phyloP scores from a whole-genome alignment of 345 rosid genomes.

The Corchorus capsularis region DNA sequence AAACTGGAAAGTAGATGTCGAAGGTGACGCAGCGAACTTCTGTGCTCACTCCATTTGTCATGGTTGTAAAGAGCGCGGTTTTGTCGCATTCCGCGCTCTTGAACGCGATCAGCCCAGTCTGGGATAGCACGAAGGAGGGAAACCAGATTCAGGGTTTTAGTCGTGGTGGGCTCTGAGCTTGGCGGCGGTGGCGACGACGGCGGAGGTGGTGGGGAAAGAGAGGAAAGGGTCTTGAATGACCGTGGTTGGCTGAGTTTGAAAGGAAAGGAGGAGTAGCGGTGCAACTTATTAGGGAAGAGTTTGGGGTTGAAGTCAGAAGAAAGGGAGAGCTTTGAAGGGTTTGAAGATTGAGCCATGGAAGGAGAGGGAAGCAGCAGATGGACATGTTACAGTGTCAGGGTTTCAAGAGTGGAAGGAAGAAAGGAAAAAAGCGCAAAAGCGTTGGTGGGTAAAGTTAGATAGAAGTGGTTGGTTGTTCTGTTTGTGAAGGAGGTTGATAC shows the following conservation, averaged over 20 bases:
- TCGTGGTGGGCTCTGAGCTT: background rate
- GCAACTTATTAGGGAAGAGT: constrained; percentile 30
- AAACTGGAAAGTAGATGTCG: constrained; percentile 75
- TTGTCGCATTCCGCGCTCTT: constrained; percentile 81
- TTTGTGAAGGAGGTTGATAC: constrained; percentile 50
- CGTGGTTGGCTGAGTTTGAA: constrained; percentile 29
- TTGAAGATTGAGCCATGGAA: constrained; percentile 47
- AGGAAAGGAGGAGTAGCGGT: constrained; percentile 31
- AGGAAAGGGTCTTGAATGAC: constrained; percentile 32
- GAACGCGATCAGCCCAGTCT: constrained; percentile 79
- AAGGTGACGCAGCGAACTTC: constrained; percentile 85
- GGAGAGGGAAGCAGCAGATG: constrained; percentile 26
- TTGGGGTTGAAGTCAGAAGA: constrained; percentile 42
- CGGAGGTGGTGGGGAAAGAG: constrained; percentile 30
- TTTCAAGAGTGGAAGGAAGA: constrained; percentile 8
- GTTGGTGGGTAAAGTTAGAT: background rate
- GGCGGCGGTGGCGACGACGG: background rate
- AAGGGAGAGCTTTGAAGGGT: constrained; percentile 35
- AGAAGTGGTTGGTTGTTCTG: constrained; percentile 14
- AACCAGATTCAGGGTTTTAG: constrained; percentile 33
- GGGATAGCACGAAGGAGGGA: constrained; percentile 73
- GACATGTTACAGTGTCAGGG: constrained; percentile 23
- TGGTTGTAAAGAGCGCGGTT: constrained; percentile 79
- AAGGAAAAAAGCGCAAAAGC: background rate
- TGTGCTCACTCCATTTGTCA: constrained; percentile 77